Conservation (phyloP, 2,329 filamentous ascomycete genomes). For the Epicoccum sorghinum region DNA sequence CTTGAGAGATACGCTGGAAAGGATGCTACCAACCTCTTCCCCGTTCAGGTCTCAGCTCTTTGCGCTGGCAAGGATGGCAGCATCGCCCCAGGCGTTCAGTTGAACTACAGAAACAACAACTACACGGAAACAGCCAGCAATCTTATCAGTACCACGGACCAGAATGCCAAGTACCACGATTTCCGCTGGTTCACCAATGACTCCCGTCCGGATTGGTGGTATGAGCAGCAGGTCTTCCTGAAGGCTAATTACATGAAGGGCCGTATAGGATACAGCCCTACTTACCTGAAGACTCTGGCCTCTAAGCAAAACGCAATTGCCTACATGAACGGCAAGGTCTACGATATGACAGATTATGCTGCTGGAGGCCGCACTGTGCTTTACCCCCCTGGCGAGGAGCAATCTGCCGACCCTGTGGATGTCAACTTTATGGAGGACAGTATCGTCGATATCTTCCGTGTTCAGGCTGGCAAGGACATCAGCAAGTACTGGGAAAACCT, state of each 20-base stretch:
- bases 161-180: conserved; percentile 85
- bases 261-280: conserved; percentile 78
- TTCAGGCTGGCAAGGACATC: conserved; percentile 77
- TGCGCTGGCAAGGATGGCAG: conserved; percentile 78
- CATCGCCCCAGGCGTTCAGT: conserved; percentile 73
- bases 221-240: conserved; percentile 81
- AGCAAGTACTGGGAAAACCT: conserved; percentile 82
- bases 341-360: conserved; percentile 87
- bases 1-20: conserved; percentile 82
- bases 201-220: conserved; percentile 88
- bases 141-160: conserved; percentile 69
- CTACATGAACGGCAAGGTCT: conserved; percentile 79
- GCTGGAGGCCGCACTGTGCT: conserved; percentile 72
- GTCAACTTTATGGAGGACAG: conserved; percentile 80
- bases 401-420: conserved; percentile 52
- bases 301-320: conserved; percentile 72
- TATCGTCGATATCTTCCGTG: conserved; percentile 78
- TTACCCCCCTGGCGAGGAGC: conserved; percentile 59
- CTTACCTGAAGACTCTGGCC: conserved; percentile 76
- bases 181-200: conserved; percentile 87
- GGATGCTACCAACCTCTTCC: conserved; percentile 89
- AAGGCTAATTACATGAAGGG: conserved; percentile 84
- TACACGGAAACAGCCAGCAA: conserved; percentile 66
- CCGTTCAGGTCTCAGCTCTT: conserved; percentile 89
- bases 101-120: conserved; percentile 84